Evolutionary conservation across 768 basidiomycete species (phyloP), one percentile per base, ranked within the genome.

Genomic region (Chalciporus sphaerocephalus): DNA sequence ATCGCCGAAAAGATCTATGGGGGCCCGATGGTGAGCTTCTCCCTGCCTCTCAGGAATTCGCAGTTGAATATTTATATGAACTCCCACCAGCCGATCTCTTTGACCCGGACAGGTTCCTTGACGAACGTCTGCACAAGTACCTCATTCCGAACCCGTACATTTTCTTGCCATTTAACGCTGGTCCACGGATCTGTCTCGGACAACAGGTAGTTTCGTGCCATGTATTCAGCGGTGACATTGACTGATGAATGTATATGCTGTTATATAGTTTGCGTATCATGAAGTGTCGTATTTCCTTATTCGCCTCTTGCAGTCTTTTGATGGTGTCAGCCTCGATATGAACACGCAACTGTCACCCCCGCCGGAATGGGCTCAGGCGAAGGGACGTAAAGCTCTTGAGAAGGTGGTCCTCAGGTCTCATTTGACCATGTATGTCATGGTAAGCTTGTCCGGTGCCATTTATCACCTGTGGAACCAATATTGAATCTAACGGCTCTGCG

Each of bases 131-230:
- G 6, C 69, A 72, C 44, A 74, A 74, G 52, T 79, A 79, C 46
- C 66, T 82, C 16, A 68, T 66, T 0, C 70, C 73, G 2, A 83
- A 83, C 48, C 81, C 82, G 1, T 83, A 77, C 69, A 85, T 87
- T 49, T 85, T 85, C 61, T 63, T 79, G 5, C 82, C 83, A 0
- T 85, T 85, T 66, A 83, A 83, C 47, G 81, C 80, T 1, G 83
- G 80, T 1, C 83, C 82, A 5, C 69, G 83, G 9, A 79, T 81
- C 48, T 84, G 83, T 44, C 69, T 82, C 8, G 83, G 75, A 0
- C 73, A 75, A 50, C 73, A 74, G 61, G 62, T 66, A 41, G n/a
- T n/a, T 16, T 23, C 27, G 22, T 36, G 22, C 13, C 16, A 27
- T 42, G 11, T 13, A 18, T n/a, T 8, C 8, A 17, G 44, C 18